Evolutionary conservation across 768 basidiomycete species (phyloP).

Genomic region (Mycena vitilis): DNA sequence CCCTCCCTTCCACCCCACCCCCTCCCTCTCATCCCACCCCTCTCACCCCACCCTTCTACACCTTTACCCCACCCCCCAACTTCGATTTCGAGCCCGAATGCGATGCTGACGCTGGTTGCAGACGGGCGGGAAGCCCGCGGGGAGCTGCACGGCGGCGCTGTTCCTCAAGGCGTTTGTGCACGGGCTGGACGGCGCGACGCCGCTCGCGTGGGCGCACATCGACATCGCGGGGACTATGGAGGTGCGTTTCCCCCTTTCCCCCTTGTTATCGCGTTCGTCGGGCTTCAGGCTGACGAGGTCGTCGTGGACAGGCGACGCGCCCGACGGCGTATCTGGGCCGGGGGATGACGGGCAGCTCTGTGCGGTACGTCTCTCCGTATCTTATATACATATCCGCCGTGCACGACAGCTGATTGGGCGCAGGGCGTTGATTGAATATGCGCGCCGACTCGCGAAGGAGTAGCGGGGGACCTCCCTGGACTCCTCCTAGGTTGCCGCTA

Average conservation of each 20-base stretch:
- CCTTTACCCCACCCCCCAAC: too few species aligned
- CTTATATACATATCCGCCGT: not conserved
- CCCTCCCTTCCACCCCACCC: not conserved
- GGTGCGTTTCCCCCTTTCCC: too few species aligned
- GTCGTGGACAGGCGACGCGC: constrained; percentile 20
- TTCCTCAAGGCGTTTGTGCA: constrained; percentile 89
- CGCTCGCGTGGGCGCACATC: constrained; percentile 87
- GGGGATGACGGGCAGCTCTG: constrained; percentile 46
- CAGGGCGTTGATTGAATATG: constrained; percentile 30
- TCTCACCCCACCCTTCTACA: not conserved
- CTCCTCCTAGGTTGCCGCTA: too few species aligned
- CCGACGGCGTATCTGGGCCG: constrained; percentile 39
- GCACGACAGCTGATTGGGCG: not conserved
- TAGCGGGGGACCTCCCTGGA: not conserved
- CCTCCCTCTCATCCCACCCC: not conserved
- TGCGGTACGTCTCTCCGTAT: constrained; percentile 22
- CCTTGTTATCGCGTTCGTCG: not conserved
- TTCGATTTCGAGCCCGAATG: not conserved
- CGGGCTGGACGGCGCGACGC: constrained; percentile 69
- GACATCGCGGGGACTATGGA: constrained; percentile 89
- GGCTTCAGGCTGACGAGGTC: too few species aligned
- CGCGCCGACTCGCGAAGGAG: constrained; percentile 21
- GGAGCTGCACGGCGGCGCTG: constrained; percentile 84
- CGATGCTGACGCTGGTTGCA: constrained; percentile 40
- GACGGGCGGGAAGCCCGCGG: constrained; percentile 80